A percentile compares a stretch with the other conserved stretches of the same genome.
Conservation (phyloP, 371 early-diverging fungal species). For the Capillidium rhysosporum region DNA sequence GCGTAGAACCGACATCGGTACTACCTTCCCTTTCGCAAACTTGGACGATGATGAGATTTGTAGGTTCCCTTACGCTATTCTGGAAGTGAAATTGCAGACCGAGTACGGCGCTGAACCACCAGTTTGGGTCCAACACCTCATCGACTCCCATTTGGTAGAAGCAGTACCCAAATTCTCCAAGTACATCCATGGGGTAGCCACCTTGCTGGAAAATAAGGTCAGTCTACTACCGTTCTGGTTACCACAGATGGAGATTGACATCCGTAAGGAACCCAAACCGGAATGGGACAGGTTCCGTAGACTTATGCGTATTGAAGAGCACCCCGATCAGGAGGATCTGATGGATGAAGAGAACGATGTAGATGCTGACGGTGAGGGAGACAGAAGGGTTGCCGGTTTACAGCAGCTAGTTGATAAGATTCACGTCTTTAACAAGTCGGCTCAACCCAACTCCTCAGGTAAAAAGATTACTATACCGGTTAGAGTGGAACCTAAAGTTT, state of each 20-base stretch:
- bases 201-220: conserved; percentile 69
- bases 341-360: background rate
- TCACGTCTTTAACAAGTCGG: background rate
- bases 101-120: conserved; percentile 73
- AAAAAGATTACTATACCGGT: conserved; percentile 50
- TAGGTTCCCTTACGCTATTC: conserved; percentile 91
- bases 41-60: conserved; percentile 63
- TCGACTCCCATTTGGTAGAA: conserved; percentile 79
- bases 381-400: background rate
- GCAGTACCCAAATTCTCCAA: conserved; percentile 97
- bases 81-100: conserved; percentile 96
- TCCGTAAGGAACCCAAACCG: conserved; percentile 43
- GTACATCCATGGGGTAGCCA: conserved; percentile 93
- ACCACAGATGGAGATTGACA: conserved; percentile 86
- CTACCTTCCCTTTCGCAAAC: conserved; percentile 82
- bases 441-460: background rate
- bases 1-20: conserved; percentile 86
- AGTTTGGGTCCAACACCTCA: conserved; percentile 85
- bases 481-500: conserved; percentile 97
- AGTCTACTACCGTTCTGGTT: conserved; percentile 94
- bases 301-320: background rate
- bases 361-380: background rate
- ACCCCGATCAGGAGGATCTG: background rate
- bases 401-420: conserved; percentile 4
- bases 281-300: conserved; percentile 11